Base-by-base conservation (phyloP, 176 grass and related monocot species). In the Microstegium vimineum region DNA sequence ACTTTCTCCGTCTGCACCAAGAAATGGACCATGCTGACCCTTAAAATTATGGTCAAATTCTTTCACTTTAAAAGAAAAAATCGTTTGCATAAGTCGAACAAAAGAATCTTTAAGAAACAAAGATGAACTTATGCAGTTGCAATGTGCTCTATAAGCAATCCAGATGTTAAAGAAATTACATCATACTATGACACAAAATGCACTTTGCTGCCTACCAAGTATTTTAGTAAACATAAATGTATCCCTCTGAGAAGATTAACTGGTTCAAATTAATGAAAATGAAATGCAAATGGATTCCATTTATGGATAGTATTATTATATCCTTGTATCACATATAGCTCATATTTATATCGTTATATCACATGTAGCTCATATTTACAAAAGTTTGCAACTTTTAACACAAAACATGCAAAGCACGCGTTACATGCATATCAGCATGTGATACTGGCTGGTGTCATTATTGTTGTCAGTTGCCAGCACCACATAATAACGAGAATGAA, bases 1-100 rank as follows among this genome's bases (percentile, higher is more conserved):
- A 98, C 90, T 91, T 98, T 97, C 84, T 98, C 92, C 46, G 92
- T 94, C 95, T 98, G 86, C 68, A 92, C 37, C 60, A 85, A 89
- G 60, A 83, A 73, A 92, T 77, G 66, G 47, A 85, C 31, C 69
- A 54, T 75, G 20, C 63, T 52, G 17, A 65, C 66, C 51, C 25
- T 74, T 82, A 60, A 86, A 54, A 69, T 70, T 80, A 70, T 60
- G 33, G 43, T 79, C 17, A 67, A 82, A 71, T 26, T 61, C 34
- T 43, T 66, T 63, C 17, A 42, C 6, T 81, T 76, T 2, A 45
- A 12, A 75, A 81, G 40, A 30, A 62, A 33, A 22, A 71, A 32
- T 7, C 0, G 0, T 59, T 69, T 46, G 10, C 40, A 71, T 3
- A 59, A 82, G 6, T 72, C 65, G n/a, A 88, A 66, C 11, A 61